Evolutionary conservation across 2,329 filamentous ascomycete species (phyloP).

Genomic region (Calonectria naviculata): DNA sequence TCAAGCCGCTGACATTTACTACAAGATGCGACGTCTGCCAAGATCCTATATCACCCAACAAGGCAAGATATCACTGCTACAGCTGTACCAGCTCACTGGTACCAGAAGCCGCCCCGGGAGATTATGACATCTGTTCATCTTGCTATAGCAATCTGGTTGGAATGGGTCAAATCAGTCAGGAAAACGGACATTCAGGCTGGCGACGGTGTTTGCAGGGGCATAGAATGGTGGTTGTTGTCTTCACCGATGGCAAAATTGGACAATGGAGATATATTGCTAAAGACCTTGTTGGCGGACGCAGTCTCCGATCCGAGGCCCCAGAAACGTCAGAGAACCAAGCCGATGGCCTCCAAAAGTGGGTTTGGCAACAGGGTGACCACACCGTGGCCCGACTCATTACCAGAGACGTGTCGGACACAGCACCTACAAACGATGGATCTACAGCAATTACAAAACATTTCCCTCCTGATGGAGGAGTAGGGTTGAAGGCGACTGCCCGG

Average conservation of each 20-base stretch:
- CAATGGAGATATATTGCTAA: conserved; percentile 75
- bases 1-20: conserved; percentile 76
- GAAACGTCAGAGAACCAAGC: conserved; percentile 45
- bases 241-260: conserved; percentile 74
- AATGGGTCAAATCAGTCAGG: conserved; percentile 72
- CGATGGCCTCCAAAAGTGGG: conserved; percentile 60
- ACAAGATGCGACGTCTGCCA: conserved; percentile 85
- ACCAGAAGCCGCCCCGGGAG: conserved; percentile 67
- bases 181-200: conserved; percentile 87
- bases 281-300: conserved; percentile 82
- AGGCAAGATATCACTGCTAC: conserved; percentile 83
- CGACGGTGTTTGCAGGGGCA: conserved; percentile 83
- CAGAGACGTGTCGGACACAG: conserved; percentile 59
- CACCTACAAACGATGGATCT: conserved; percentile 46
- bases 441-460: conserved; percentile 54
- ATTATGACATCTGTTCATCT: conserved; percentile 85
- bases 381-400: conserved; percentile 61
- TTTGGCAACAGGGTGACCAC: conserved; percentile 58
- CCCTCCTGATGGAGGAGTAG: conserved; percentile 81
- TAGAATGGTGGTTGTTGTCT: conserved; percentile 85
- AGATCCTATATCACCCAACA: conserved; percentile 75
- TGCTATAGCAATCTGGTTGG: conserved; percentile 80
- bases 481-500: conserved; percentile 69
- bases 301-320: conserved; percentile 70
- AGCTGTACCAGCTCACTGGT: conserved; percentile 69